Evolutionary conservation across 2,329 filamentous ascomycete species (phyloP), one percentile per base, ranked within the genome.

Genomic region (Colletotrichum filicis): DNA sequence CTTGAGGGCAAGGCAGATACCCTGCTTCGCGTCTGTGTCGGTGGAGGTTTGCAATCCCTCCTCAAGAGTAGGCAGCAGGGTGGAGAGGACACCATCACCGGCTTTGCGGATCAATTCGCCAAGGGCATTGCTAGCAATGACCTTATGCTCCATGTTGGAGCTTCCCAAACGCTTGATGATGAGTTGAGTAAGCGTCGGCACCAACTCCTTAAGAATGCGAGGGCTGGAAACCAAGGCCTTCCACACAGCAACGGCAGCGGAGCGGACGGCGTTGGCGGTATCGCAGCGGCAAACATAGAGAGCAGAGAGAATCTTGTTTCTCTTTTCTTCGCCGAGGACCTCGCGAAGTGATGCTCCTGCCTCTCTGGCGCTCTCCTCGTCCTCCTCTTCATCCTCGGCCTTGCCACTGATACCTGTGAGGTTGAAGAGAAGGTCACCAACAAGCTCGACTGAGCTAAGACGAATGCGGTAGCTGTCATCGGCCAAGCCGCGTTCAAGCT

Each of bases 281-380:
- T 99, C 97, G 85, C 95, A 97, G 75, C 97, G 94, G 84, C 97
- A 98, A 76, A 99, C 97, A 81, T 98, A 99, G 62, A 99, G 88
- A 6, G 96, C 94, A n/a, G 97, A 98, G 24, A 99, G 88, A 28
- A 99, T 95, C 85, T 96, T 98, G 88, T 99, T 97, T 73, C 97
- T 93, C 85, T 96, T 97, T 81, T 98, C 97, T 80, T 97, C 95
- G 76, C 97, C 97, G 60, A 99, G 93, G 2, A 96, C 92, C 81
- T 98, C 96, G 75, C 97, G 92, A 64, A 99, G 88, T n/a, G 97
- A 98, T 73, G 94, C 93, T 9, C 96, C 94, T 37, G 97, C 95
- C 84, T 98, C 95, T 78, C 92, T 93, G 56, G 92, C 93, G 71
- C 87, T 88, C 71, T 94, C 92, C 74, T 91, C 89, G 75, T 97